Evolutionary conservation across 768 basidiomycete species (phyloP), one percentile per base, ranked within the genome.

Genomic region (Lactifluus pinguis): DNA sequence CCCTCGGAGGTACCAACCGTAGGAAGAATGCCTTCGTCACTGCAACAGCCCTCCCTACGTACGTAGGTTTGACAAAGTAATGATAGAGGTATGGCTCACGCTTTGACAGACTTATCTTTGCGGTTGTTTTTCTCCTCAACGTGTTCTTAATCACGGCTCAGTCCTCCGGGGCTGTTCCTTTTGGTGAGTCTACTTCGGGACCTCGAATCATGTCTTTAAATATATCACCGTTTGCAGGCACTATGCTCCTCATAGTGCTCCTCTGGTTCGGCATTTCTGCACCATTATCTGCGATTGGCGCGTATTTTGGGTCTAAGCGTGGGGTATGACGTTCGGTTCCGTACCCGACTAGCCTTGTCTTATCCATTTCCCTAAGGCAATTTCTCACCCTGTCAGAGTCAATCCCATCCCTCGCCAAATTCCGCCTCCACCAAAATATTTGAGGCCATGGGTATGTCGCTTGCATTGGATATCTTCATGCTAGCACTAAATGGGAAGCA

Each of bases 321-420:
- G 95, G 95, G 15, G 91, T 94, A 73, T 57, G 86, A 70, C 21
- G 39, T 60, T 44, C 19, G 1, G n/a, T 13, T 55, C 25, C 13
- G 17, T 57, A 21, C 39, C 39, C 17, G 2, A 17, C 19, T 34
- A 36, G 21, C 50, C 15, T 8, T 49, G 57, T 69, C 63, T 48
- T 52, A 65, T 29, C 58, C 44, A 21, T 47, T 34, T 17, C 8
- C 51, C 47, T 55, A 63, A 95, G 91, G 77, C 75, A 32, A 73
- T 97, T 58, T 72, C 76, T n/a, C 83, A 93, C 69, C 95, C 94
- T 11, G 89, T 92, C 42, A 79, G 94, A 61, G 90, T 94, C 34
- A 92, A 95, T 66, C 87, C 84, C 59, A 98, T 98, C 59, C 95
- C 95, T 14, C 82, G 95, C n/a, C 95, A 98, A 71, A 94, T 98